Evolutionary conservation across 805 yeast species (phyloP).

Genomic region (Candida yuanshanica): DNA sequence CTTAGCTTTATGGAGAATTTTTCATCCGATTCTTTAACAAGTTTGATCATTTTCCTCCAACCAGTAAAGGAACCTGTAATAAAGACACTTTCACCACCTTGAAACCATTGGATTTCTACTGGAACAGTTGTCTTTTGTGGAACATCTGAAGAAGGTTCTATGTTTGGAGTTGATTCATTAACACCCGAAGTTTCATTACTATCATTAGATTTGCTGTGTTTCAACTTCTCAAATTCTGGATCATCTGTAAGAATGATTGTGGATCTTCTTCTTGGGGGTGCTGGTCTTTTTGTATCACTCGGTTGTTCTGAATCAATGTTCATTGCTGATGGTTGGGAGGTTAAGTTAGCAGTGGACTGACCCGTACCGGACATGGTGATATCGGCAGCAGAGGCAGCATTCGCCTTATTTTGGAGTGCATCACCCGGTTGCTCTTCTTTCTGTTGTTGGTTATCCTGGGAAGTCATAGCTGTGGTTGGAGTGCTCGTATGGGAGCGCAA

Average conservation of each 20-base stretch:
- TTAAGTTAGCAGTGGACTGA: conserved; percentile 16
- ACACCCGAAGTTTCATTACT: conserved; percentile 8
- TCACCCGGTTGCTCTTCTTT: conserved; percentile 3
- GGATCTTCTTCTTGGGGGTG: conserved; percentile 50
- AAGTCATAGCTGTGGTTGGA: conserved; percentile 17
- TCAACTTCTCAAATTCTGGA: conserved; percentile 47
- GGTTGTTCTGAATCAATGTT: conserved; percentile 15
- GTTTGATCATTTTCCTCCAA: conserved; percentile 96
- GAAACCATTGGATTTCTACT: conserved; percentile 82
- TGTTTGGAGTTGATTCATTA: conserved; percentile 1
- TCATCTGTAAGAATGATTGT: conserved; percentile 70
- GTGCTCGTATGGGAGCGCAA: conserved; percentile 14
- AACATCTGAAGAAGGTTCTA: conserved; percentile 2
- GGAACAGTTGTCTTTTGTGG: conserved; percentile 26
- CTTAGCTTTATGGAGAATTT: conserved; percentile 65
- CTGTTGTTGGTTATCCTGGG: neutral
- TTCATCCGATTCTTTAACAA: conserved; percentile 48
- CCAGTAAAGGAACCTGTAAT: conserved; percentile 98
- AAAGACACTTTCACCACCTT: conserved; percentile 93
- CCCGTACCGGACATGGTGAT: conserved; percentile 24
- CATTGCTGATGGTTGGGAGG: conserved; percentile 22
- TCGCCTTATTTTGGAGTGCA: neutral
- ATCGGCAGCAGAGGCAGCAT: conserved; percentile 19
- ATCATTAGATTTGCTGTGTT: conserved; percentile 29
- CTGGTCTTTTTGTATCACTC: conserved; percentile 1